Percentiles rank a stretch among this genome's conserved stretches.
These are phyloP conservation scores for Penicillium sp. DNA, from an alignment of 2,329 filamentous ascomycete genomes.

Conservation along the genomic window DNA sequence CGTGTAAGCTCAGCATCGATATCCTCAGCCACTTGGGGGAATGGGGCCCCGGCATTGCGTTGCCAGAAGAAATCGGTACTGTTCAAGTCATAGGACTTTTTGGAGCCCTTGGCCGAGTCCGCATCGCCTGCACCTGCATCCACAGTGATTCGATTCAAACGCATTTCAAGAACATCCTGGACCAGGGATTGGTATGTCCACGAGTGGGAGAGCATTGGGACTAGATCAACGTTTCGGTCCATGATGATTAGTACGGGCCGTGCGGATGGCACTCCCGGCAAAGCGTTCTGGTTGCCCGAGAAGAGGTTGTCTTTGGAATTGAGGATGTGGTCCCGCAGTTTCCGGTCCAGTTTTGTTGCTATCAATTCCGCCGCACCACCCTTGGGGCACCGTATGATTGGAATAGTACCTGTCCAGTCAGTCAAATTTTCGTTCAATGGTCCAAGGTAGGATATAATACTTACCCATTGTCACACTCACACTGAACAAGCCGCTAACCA, in stretches of 20 bases:
- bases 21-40: constrained; percentile 93
- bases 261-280: constrained; percentile 65
- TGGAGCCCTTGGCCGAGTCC: constrained; percentile 71
- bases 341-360: constrained; percentile 88
- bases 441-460: constrained; percentile 20
- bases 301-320: constrained; percentile 99
- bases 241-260: constrained; percentile 89
- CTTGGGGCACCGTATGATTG: constrained; percentile 92
- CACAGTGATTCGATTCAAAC: constrained; percentile 90
- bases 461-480: constrained; percentile 96
- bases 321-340: constrained; percentile 91
- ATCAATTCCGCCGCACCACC: constrained; percentile 93
- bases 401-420: constrained; percentile 70
- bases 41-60: constrained; percentile 84
- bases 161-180: constrained; percentile 73
- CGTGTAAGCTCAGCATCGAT: constrained; percentile 90
- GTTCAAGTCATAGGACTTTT: constrained; percentile 86
- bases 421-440: constrained; percentile 7
- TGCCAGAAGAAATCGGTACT: constrained; percentile 95
- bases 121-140: constrained; percentile 77
- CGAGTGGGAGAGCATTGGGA: constrained; percentile 98
- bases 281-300: constrained; percentile 64
- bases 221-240: constrained; percentile 91
- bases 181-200: constrained; percentile 88
- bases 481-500: constrained; percentile 95